Conservation (phyloP, 78 protist species). For the Protostelium mycophagum region DNA sequence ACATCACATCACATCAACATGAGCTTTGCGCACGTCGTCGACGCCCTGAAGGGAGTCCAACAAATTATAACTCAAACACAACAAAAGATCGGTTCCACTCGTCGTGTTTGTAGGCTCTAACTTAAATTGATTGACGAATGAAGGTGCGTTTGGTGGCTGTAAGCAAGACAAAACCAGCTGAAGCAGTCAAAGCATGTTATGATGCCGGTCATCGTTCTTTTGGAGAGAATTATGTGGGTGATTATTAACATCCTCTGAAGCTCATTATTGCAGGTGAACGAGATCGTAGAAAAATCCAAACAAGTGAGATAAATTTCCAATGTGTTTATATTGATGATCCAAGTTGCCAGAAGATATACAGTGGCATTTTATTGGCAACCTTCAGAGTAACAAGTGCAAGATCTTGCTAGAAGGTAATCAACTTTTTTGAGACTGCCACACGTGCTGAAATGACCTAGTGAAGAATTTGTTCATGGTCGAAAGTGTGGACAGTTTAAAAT, state of each 20-base stretch:
- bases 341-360: slow-evolving; percentile 30
- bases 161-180: slow-evolving; percentile 48
- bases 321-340: neutral
- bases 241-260: neutral
- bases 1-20: neutral
- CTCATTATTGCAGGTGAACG: slow-evolving; percentile 32
- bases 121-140: neutral
- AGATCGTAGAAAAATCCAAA: slow-evolving; percentile 34
- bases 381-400: slow-evolving; percentile 51
- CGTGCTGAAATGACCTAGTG: slow-evolving; percentile 24
- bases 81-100: neutral
- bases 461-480: neutral
- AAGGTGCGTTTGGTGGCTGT: slow-evolving; percentile 34
- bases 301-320: neutral
- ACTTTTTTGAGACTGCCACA: slow-evolving; percentile 21
- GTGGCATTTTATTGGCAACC: slow-evolving; percentile 61
- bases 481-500: neutral
- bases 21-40: neutral
- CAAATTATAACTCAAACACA: neutral
- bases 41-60: neutral
- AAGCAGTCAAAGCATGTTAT: slow-evolving; percentile 24
- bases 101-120: neutral
- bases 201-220: slow-evolving; percentile 55
- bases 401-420: slow-evolving; percentile 3
- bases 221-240: slow-evolving; percentile 56